Evolutionary conservation across 1,284 basidiomycete species (phyloP).

Genomic region (Naganishia cerealis): DNA sequence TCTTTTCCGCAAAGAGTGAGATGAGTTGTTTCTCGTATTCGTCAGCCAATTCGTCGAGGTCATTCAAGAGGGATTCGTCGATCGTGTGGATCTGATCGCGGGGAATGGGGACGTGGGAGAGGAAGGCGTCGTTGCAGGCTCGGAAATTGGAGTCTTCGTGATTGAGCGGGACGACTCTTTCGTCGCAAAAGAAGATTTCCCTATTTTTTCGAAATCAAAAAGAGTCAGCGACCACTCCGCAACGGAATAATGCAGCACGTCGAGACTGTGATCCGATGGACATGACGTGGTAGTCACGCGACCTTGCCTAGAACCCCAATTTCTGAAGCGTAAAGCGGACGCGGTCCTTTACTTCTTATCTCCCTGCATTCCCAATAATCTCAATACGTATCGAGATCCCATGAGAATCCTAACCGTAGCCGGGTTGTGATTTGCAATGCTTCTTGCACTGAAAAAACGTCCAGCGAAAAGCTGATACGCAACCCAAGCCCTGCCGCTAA

Average conservation of each 20-base stretch:
- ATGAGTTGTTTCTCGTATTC: constrained; percentile 93
- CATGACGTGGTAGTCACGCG: neutral
- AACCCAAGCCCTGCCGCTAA: neutral
- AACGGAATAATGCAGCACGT: neutral
- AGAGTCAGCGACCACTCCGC: neutral
- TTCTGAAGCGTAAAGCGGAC: neutral
- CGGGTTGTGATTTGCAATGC: neutral
- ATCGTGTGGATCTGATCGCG: constrained; percentile 80
- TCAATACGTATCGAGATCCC: neutral
- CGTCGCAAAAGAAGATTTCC: constrained; percentile 98
- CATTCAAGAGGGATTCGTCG: constrained; percentile 66
- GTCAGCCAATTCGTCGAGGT: constrained; percentile 82
- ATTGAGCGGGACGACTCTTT: constrained; percentile 90
- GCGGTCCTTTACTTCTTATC: neutral
- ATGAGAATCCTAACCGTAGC: neutral
- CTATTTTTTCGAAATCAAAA: constrained; percentile 56
- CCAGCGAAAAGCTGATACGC: neutral
- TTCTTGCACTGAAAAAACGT: neutral
- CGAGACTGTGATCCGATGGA: neutral
- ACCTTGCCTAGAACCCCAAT: neutral
- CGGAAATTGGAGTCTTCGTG: constrained; percentile 90
- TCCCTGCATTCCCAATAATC: neutral
- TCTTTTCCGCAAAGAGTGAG: constrained; percentile 80
- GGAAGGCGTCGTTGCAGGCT: constrained; percentile 75
- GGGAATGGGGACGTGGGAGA: constrained; percentile 77